phyloP scores from a whole-genome alignment of 202 grass and related monocot genomes.

The Carex arenaria region DNA sequence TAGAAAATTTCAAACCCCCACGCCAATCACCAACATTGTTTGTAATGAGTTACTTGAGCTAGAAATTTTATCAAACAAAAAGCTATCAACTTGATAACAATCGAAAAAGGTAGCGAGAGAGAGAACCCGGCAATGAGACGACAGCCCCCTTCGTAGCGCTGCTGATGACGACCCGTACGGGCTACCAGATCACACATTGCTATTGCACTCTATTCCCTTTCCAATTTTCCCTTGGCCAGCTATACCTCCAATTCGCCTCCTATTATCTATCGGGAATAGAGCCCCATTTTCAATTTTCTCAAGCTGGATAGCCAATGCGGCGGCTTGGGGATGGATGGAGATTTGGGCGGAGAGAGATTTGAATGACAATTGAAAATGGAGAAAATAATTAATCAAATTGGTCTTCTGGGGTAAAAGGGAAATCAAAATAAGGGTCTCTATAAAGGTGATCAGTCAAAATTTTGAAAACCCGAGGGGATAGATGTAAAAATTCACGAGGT shows the following conservation, averaged over 20 bases:
- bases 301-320: conserved; percentile 8
- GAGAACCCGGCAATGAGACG: conserved; percentile 86
- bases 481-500: neutral
- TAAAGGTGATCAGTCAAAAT: neutral
- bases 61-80: conserved; percentile 20
- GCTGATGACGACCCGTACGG: conserved; percentile 96
- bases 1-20: neutral
- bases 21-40: neutral
- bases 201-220: neutral
- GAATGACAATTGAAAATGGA: neutral
- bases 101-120: neutral
- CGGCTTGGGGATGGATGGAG: conserved; percentile 1
- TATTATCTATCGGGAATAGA: neutral
- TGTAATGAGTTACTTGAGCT: neutral
- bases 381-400: conserved; percentile 3
- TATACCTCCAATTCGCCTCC: neutral
- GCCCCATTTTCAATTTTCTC: conserved; percentile 10
- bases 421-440: neutral
- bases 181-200: conserved; percentile 94
- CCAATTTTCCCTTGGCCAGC: neutral
- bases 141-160: conserved; percentile 87
- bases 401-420: neutral
- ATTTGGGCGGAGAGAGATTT: conserved; percentile 17
- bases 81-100: neutral
- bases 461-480: neutral